phyloP scores from a whole-genome alignment of 768 basidiomycete species.

The Lactarius trivialis region DNA sequence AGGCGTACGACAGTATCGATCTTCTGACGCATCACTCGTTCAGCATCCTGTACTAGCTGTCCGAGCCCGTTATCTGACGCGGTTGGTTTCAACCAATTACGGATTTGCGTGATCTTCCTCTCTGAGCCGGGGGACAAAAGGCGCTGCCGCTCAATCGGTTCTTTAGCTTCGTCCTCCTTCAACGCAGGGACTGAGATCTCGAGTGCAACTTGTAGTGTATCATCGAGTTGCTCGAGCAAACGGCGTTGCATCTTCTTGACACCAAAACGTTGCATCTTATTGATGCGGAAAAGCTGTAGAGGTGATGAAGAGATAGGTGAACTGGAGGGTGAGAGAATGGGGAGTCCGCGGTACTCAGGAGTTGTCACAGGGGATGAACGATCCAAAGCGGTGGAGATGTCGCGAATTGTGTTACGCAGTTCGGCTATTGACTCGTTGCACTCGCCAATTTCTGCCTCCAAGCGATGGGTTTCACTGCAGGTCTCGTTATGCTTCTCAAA shows the following conservation, averaged over 20 bases:
- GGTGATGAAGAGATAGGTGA: conserved; percentile 70
- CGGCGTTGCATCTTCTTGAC: conserved; percentile 78
- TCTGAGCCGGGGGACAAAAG: conserved; percentile 87
- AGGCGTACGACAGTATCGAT: conserved; percentile 91
- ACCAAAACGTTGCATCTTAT: conserved; percentile 70
- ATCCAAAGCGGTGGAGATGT: conserved; percentile 67
- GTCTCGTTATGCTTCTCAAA: conserved; percentile 99
- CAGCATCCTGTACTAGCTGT: conserved; percentile 80
- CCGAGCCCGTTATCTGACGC: conserved; percentile 81
- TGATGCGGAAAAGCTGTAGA: conserved; percentile 62
- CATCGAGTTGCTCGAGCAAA: conserved; percentile 79
- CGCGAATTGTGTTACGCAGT: conserved; percentile 78
- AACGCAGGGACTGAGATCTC: conserved; percentile 84
- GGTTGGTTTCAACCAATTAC: conserved; percentile 79
- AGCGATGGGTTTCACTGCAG: conserved; percentile 89
- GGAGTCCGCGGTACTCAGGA: conserved; percentile 84
- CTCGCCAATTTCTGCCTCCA: conserved; percentile 91
- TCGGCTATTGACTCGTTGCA: conserved; percentile 92
- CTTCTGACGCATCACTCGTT: conserved; percentile 87
- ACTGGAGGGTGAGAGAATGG: conserved; percentile 68
- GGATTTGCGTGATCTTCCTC: conserved; percentile 73
- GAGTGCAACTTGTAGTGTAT: conserved; percentile 70
- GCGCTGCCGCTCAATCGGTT: conserved; percentile 89
- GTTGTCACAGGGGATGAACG: conserved; percentile 57
- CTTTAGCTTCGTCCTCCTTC: conserved; percentile 85